Conservation (phyloP, 2,329 filamentous ascomycete species). For the Colletotrichum abscissum region DNA sequence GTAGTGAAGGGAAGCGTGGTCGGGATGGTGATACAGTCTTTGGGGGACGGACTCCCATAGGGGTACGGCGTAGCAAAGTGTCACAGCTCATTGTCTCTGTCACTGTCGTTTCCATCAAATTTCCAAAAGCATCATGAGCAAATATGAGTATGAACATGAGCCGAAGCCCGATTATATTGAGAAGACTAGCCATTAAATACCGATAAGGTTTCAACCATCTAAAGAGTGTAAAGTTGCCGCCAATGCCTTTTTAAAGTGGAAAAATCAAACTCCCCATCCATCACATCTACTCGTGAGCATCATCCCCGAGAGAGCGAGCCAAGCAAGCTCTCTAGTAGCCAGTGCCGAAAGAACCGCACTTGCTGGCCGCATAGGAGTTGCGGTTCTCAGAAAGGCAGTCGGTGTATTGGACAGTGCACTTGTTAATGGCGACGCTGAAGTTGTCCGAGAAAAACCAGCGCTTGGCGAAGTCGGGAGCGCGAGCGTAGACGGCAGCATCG, state of each 20-base stretch:
- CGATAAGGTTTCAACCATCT: not conserved
- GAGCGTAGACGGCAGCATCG: constrained; percentile 20
- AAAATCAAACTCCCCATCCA: constrained; percentile 12
- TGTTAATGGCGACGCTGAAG: constrained; percentile 46
- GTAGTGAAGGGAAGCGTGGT: not conserved
- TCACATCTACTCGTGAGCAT: not conserved
- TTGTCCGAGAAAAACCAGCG: constrained; percentile 41
- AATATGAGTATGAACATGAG: not conserved
- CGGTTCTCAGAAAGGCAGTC: constrained; percentile 60
- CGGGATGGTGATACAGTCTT: too few relatives aligned
- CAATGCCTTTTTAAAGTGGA: not conserved
- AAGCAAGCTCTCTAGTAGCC: constrained; percentile 31
- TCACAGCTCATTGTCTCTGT: too few relatives aligned
- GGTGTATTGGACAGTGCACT: constrained; percentile 61
- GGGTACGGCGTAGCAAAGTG: too few relatives aligned
- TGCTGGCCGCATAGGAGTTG: constrained; percentile 47
- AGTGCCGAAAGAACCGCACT: constrained; percentile 52
- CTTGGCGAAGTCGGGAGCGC: constrained; percentile 33
- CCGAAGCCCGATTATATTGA: not conserved
- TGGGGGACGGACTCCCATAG: too few relatives aligned
- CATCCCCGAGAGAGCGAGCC: not conserved
- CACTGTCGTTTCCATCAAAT: not conserved
- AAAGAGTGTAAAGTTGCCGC: constrained; percentile 17
- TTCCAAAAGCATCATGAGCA: not conserved
- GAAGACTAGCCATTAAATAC: constrained; percentile 25